Evolutionary conservation across 108 stramenopile genomes (phyloP), one percentile per base, ranked within the genome.

Genomic region (Parmales sp.): DNA sequence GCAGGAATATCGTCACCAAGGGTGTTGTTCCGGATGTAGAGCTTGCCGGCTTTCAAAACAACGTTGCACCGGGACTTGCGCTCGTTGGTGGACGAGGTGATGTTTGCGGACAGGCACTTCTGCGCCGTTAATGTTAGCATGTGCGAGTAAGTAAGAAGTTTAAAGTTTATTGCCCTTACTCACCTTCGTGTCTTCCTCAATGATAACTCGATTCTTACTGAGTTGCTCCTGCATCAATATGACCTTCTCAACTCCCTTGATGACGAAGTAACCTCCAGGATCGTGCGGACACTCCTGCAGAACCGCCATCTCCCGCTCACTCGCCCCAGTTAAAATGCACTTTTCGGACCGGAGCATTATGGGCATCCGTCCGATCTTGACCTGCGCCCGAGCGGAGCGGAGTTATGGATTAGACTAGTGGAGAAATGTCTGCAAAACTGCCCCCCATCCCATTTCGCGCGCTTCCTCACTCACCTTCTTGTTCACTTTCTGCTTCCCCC

Each of bases 241-340:
- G 26, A 96, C 98, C 81, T 97, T 94, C 75, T 96, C 95, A 2
- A 88, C 87, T 19, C 95, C 95, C 76, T 97, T 97, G 66, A 99
- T 86, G 65, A 99, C 81, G 69, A 99, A 99, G 80, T 99, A 99
- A 28, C 98, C 97, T 64, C 98, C 98, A 8, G 97, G 97, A 76
- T 99, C 97, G 78, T 95, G 93, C 0, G 95, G 95, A 74, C 98
- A 99, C 78, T 99, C 98, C 75, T 92, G 88, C 86, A 94, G 84
- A 19, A 69, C 82, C 11, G 94, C 94, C 72, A 97, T 74, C 76
- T 96, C 75, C 5, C 76, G 69, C 72, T 95, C 88, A 5, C 82
- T 76, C 75, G 89, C 90, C 16, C 81, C 88, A 26, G 74, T 67
- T 34, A 99, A 80, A 7, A 94, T 71, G 79, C 98, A 99, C 70